Percentiles rank a stretch among this genome's conserved stretches.
Evolutionary conservation across 192 early-diverging fungal genomes (phyloP).

Genomic region (Thoreauomyces humboldtii): DNA sequence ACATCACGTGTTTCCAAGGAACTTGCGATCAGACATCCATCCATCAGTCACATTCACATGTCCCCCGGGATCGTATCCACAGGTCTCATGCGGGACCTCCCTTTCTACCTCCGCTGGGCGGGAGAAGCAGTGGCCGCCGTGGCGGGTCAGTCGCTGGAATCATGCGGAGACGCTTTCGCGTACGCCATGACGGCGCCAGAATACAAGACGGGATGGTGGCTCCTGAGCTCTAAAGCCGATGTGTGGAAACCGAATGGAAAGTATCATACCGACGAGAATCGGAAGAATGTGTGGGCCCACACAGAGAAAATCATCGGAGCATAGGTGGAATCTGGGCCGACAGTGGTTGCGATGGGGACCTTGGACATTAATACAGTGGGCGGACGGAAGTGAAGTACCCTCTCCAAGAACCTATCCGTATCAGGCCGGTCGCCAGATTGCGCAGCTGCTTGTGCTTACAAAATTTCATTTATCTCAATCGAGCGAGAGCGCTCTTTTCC

Average conservation of each 20-base stretch:
- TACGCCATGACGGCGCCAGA: slow-evolving; percentile 20
- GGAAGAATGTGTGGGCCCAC: slow-evolving; percentile 22
- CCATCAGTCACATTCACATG: slow-evolving; percentile 27
- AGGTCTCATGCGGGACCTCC: not conserved
- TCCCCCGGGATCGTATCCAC: slow-evolving; percentile 33
- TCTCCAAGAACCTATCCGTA: no score
- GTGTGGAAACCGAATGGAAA: slow-evolving; percentile 3
- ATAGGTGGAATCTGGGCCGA: not conserved
- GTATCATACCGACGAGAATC: slow-evolving; percentile 20
- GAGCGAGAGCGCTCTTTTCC: no score
- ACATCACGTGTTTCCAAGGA: not conserved
- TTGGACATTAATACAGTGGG: no score
- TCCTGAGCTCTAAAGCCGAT: slow-evolving; percentile 29
- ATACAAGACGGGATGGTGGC: slow-evolving; percentile 21
- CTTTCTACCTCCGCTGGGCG: slow-evolving; percentile 17
- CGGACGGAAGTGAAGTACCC: no score
- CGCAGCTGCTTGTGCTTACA: no score
- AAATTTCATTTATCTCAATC: no score
- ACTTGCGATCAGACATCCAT: slow-evolving; percentile 14
- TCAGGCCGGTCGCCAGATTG: no score
- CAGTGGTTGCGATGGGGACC: no score
- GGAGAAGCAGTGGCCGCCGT: slow-evolving; percentile 11
- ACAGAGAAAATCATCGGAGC: slow-evolving; percentile 5
- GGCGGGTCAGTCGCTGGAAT: slow-evolving; percentile 1
- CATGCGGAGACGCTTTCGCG: slow-evolving; percentile 29